These are phyloP conservation scores for Aspergillus costaricaensis DNA, from an alignment of 2,329 filamentous ascomycete species.

Conservation along the genomic window DNA sequence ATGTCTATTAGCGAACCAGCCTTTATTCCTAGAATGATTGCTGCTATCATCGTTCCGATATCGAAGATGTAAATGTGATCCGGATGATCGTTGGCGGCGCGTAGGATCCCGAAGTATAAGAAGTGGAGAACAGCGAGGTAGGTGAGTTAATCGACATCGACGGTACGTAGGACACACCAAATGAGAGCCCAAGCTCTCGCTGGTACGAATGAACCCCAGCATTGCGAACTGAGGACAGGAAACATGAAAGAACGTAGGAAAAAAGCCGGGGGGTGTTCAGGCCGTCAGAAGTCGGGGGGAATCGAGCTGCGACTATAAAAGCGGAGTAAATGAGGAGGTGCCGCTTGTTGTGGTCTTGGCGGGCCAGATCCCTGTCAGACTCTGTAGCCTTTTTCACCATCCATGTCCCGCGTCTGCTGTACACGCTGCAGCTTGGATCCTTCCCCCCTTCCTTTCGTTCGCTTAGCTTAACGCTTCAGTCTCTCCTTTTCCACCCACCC, in stretches of 20 bases:
- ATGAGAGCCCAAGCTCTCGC: slow-evolving; percentile 34
- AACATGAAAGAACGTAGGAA: neutral
- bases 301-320: slow-evolving; percentile 3
- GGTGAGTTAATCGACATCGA: slow-evolving; percentile 18
- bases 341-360: slow-evolving; percentile 11
- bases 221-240: slow-evolving; percentile 12
- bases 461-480: neutral
- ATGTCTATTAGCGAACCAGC: neutral
- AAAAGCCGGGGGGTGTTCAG: neutral
- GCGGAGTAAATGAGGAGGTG: slow-evolving; percentile 7
- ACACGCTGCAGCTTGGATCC: neutral
- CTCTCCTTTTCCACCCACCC: neutral
- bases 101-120: slow-evolving; percentile 8
- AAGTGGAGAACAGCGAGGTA: slow-evolving; percentile 11
- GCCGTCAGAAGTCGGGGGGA: neutral
- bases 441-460: slow-evolving; percentile 1
- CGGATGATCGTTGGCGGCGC: slow-evolving; percentile 1
- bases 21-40: neutral
- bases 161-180: slow-evolving; percentile 28
- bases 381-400: slow-evolving; percentile 5
- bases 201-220: slow-evolving; percentile 26
- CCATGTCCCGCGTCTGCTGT: neutral
- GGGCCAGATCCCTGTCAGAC: slow-evolving; percentile 6
- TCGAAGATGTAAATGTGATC: too few relatives aligned
- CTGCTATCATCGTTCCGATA: neutral